phyloP scores from a whole-genome alignment of 495 filamentous ascomycete species.

The Clavariopsis aquatica region DNA sequence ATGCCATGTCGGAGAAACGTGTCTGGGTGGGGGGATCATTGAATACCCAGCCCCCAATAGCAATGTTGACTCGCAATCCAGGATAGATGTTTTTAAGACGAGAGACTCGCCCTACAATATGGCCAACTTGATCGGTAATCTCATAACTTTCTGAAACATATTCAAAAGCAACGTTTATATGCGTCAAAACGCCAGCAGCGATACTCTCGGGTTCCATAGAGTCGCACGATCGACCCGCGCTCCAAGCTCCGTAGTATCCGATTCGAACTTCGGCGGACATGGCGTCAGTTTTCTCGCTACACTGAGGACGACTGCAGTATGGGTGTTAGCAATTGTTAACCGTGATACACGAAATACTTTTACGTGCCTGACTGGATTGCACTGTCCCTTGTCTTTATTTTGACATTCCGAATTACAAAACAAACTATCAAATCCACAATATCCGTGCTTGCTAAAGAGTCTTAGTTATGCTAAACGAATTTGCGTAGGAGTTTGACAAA shows the following conservation, averaged over 20 bases:
- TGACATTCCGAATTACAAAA: neutral
- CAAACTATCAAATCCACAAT: neutral
- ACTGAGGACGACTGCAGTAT: neutral
- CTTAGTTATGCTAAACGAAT: no score
- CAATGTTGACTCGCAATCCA: neutral
- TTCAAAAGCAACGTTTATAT: neutral
- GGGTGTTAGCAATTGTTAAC: no score
- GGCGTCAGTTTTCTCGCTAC: neutral
- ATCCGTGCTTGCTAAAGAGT: neutral
- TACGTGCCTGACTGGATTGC: no score
- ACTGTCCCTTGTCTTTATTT: neutral
- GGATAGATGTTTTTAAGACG: neutral
- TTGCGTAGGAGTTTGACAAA: no score
- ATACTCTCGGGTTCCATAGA: neutral
- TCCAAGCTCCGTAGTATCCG: neutral
- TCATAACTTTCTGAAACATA: neutral
- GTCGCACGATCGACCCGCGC: neutral
- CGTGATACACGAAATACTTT: no score
- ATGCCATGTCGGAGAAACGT: neutral
- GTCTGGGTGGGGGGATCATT: constrained; percentile 4
- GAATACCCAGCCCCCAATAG: constrained; percentile 20
- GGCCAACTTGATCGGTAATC: neutral
- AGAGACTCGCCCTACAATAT: neutral
- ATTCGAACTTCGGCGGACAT: neutral
- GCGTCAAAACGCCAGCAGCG: neutral